Evolutionary conservation across 345 rosid species (phyloP), one percentile per base, ranked within the genome.

Genomic region (Orychophragmus violaceus): DNA sequence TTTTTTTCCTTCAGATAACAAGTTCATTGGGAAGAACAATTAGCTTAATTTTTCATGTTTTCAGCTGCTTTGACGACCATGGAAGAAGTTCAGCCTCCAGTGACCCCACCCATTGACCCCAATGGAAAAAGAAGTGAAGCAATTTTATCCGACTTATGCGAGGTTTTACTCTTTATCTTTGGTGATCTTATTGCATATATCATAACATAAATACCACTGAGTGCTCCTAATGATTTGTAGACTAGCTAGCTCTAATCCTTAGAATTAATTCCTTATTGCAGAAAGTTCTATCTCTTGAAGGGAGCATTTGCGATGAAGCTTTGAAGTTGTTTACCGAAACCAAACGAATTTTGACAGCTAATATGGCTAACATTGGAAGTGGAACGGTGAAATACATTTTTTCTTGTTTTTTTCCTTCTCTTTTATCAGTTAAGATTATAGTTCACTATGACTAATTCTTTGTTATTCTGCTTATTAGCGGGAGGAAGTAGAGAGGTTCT

Each of bases 401-500:
- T 66, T 27, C 11, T n/a, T 0, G 3, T 53, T n/a, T 1, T 36
- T 17, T 44, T 32, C 22, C 23, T 58, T 24, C 53, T 25, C 11
- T 16, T 59, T 29, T 44, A 22, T 55, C 61, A 35, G 67, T 64
- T 42, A 66, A 57, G 27, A 12, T 28, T 59, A 5, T 55, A 70
- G 82, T 62, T 62, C 59, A 18, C 5, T 41, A 5, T 39, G 52
- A 32, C 25, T 69, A 3, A 56, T 16, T 11, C 42, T 28, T 49
- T 49, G 36, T 49, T 30, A 0, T 71, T 57, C 64, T 52, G 32
- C 64, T 72, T 37, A 3, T 68, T 74, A 90, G 98, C 70, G 59
- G 53, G 98, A 93, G 74, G 98, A 93, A 78, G 87, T 84, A 11
- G 97, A 88, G 64, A 82, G 85, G 73, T 86, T 77, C 72, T 90